phyloP scores from a whole-genome alignment of 1,284 basidiomycete species.

The Apiotrichum porosum region DNA sequence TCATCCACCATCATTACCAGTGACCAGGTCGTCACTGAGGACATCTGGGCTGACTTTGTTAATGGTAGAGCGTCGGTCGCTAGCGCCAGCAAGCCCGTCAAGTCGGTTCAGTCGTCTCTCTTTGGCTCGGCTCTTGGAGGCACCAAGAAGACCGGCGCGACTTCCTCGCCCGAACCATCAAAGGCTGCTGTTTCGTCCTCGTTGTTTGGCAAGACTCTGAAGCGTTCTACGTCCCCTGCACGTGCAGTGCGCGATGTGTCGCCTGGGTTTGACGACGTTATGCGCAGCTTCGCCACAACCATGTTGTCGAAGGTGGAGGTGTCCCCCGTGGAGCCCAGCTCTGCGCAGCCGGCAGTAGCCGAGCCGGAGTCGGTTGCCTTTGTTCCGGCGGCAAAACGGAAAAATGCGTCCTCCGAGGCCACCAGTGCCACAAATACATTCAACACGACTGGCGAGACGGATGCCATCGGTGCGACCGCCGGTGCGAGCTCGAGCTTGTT shows the following conservation, averaged over 20 bases:
- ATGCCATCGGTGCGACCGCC: neutral
- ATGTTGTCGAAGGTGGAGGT: constrained; percentile 2
- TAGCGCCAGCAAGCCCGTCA: too few relatives aligned
- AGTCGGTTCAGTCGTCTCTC: constrained; percentile 8
- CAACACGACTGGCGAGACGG: too few relatives aligned
- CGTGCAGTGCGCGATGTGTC: constrained; percentile 10
- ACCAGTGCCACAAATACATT: neutral
- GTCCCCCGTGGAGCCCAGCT: constrained; percentile 1
- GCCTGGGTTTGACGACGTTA: constrained; percentile 20
- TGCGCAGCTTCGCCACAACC: constrained; percentile 21
- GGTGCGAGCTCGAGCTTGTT: neutral
- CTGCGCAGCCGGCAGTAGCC: neutral
- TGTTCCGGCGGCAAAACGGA: constrained; percentile 52
- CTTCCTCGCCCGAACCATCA: too few relatives aligned
- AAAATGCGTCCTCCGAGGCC: constrained; percentile 32
- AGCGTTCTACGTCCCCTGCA: neutral
- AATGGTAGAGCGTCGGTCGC: neutral
- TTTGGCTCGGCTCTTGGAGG: constrained; percentile 21
- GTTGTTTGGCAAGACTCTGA: constrained; percentile 6
- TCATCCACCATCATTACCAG: too few relatives aligned
- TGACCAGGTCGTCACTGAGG: neutral
- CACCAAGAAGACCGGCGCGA: neutral
- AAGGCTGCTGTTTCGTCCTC: neutral
- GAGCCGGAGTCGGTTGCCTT: constrained; percentile 63
- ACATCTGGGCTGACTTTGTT: constrained; percentile 19